Evolutionary conservation across 306 rosid genomes (phyloP), one percentile per base, ranked within the genome.

Genomic region (Crotalaria pallida): DNA sequence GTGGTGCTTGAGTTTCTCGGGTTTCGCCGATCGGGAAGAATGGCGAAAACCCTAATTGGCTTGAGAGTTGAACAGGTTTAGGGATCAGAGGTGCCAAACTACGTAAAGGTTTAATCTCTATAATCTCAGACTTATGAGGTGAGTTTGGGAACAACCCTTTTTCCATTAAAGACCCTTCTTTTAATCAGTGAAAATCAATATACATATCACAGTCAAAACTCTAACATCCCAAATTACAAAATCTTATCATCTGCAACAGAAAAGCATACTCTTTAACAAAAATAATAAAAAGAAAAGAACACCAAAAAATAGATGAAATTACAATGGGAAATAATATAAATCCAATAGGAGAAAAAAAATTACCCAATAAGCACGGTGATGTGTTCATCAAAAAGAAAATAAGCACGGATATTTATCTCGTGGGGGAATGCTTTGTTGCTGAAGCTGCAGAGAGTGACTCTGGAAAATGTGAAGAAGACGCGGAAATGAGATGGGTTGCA

Each of bases 71-170:
- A 75, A 80, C n/a, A 17, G 69, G 16, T 47, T 27, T 68, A 8
- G 95, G 87, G 11, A 88, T 84, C 57, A 88, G 78, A 0, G 87
- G 91, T 41, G 71, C 79, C 65, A 88, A 70, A 82, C 77, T 73
- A 64, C 90, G 88, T 65, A 88, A 31, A 40, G 90, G 88, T 61
- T 78, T 85, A 6, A 60, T 82, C 51, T 88, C 86, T 63, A 88
- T 66, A 77, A 84, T 75, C 65, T 29, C 58, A 27, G 87, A 75
- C 79, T 82, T 84, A 61, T 86, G 60, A 73, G 60, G 50, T 3
- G 65, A 51, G 72, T 63, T 61, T 45, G 52, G 69, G 41, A 71
- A 71, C 7, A 69, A 79, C 47, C 83, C 78, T 44, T 61, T 63
- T 78, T 88, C 89, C 89, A 87, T 87, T 23, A 52, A 23, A 79